Conservation (phyloP, 169 alveolate genomes). For the Theileria annulata region DNA sequence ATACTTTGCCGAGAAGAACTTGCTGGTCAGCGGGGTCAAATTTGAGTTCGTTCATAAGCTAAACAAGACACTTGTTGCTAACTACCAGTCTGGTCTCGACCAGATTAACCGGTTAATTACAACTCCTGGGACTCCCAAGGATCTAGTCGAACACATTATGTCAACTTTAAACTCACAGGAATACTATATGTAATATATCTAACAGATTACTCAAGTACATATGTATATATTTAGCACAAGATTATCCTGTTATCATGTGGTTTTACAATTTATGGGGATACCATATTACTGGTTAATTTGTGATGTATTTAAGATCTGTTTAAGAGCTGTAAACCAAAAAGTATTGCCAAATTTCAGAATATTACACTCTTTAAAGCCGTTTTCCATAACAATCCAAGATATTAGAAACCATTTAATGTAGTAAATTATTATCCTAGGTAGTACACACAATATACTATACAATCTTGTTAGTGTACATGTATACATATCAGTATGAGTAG, state of each 20-base stretch:
- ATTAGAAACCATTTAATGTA: too few relatives aligned
- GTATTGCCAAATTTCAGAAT: too few relatives aligned
- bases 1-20: background rate
- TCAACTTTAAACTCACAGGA: slow-evolving; percentile 1
- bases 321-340: too few relatives aligned
- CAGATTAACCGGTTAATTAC: background rate
- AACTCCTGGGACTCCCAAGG: background rate
- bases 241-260: slow-evolving; percentile 6
- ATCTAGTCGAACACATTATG: background rate
- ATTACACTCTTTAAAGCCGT: too few relatives aligned
- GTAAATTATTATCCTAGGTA: too few relatives aligned
- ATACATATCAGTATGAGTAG: background rate
- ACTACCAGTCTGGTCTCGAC: background rate
- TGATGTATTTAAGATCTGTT: too few relatives aligned
- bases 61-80: background rate
- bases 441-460: too few relatives aligned
- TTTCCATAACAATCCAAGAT: too few relatives aligned
- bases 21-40: background rate
- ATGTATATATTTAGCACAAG: background rate
- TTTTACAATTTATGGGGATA: slow-evolving; percentile 7
- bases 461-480: background rate
- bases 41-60: slow-evolving; percentile 7
- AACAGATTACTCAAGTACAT: background rate
- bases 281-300: too few relatives aligned
- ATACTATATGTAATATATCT: slow-evolving; percentile 1